A percentile compares a stretch with the other conserved stretches of the same genome.
These are phyloP conservation scores for Zancudomyces culisetae DNA, from an alignment of 371 early-diverging fungal species.

Conservation along the genomic window DNA sequence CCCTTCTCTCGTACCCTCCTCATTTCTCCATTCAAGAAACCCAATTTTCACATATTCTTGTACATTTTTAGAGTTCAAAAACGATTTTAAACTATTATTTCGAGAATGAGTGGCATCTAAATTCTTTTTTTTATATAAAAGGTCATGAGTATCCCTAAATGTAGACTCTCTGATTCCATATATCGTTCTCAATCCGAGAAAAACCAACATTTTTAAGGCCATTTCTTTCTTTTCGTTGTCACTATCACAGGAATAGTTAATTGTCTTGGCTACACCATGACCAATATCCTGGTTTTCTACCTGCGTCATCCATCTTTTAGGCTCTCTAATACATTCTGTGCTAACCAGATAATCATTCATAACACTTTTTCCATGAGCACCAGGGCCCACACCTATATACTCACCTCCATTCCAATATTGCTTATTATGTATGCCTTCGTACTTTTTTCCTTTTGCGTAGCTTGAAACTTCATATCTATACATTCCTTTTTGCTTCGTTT, in stretches of 20 bases:
- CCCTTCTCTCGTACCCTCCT: neutral
- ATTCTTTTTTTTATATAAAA: neutral
- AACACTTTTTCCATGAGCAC: conserved; percentile 44
- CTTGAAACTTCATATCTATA: conserved; percentile 74
- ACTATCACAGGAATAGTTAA: neutral
- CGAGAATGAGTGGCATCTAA: neutral
- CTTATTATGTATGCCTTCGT: conserved; percentile 50
- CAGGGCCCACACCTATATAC: conserved; percentile 72
- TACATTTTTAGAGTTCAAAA: neutral
- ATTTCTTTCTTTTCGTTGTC: no score
- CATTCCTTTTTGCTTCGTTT: conserved; percentile 30
- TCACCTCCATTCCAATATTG: conserved; percentile 69
- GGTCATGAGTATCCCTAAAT: neutral
- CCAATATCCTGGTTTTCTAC: neutral
- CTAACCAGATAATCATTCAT: neutral
- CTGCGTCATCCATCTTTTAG: conserved; percentile 1
- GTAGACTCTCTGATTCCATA: neutral
- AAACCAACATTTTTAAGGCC: no score
- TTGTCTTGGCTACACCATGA: neutral
- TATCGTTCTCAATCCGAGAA: conserved; percentile 3
- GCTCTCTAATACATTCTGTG: neutral
- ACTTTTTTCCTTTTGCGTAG: conserved; percentile 27
- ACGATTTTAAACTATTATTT: neutral
- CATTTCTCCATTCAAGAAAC: neutral
- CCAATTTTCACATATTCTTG: neutral